These are phyloP conservation scores for Suillus brevipes DNA, from an alignment of 768 basidiomycete species.

Conservation along the genomic window DNA sequence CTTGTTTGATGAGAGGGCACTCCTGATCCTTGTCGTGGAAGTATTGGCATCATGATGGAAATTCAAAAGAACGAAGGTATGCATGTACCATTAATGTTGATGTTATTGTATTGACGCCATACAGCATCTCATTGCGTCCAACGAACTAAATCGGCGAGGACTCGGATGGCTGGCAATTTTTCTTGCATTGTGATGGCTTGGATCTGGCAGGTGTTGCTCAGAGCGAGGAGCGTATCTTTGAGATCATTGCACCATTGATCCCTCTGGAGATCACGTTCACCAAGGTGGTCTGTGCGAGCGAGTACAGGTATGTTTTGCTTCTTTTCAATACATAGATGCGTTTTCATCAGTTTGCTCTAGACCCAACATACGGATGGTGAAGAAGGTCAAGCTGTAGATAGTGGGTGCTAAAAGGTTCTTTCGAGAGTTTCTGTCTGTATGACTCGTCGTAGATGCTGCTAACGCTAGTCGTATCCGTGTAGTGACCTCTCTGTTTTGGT, in stretches of 20 bases:
- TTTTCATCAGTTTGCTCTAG: neutral
- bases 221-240: conserved; percentile 29
- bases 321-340: neutral
- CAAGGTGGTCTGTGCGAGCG: conserved; percentile 27
- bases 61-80: conserved; percentile 11
- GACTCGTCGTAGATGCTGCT: too few species aligned
- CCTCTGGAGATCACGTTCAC: conserved; percentile 24
- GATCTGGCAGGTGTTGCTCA: conserved; percentile 18
- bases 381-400: too few species aligned
- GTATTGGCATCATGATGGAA: conserved; percentile 42
- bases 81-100: too few species aligned
- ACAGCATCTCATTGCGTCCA: conserved; percentile 14
- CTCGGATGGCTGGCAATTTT: conserved; percentile 25
- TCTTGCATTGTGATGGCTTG: conserved; percentile 9
- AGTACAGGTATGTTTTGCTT: conserved; percentile 27
- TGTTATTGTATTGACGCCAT: neutral
- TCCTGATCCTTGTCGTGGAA: neutral
- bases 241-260: conserved; percentile 21
- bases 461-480: too few species aligned
- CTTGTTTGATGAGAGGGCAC: neutral
- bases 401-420: too few species aligned
- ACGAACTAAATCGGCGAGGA: conserved; percentile 21
- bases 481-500: too few species aligned
- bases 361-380: too few species aligned
- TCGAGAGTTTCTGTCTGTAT: too few species aligned